Percentiles rank a stretch among this genome's conserved stretches.
These are phyloP conservation scores for Cornus kousa DNA, from an alignment of 148 eudicot species.

Conservation along the genomic window DNA sequence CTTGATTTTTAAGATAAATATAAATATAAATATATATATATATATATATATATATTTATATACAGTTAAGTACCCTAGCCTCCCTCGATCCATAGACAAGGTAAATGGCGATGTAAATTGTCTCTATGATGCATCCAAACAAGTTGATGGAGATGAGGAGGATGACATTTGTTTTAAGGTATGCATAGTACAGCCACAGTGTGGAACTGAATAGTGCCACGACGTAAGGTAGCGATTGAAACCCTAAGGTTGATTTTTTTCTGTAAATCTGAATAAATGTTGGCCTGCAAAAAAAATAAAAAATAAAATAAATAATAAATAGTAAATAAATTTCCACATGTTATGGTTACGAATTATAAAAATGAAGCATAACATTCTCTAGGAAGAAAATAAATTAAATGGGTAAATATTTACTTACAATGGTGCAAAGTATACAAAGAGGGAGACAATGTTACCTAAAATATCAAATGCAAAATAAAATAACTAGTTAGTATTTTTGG, in stretches of 20 bases:
- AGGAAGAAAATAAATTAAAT: neutral
- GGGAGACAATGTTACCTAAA: slow-evolving; percentile 66
- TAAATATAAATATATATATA: no score
- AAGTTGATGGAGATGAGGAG: slow-evolving; percentile 62
- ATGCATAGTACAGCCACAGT: slow-evolving; percentile 77
- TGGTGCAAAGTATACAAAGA: slow-evolving; percentile 66
- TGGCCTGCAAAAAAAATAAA: slow-evolving; percentile 42
- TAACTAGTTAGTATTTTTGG: no score
- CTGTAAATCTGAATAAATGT: slow-evolving; percentile 51
- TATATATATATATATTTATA: no score
- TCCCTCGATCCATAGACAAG: slow-evolving; percentile 43
- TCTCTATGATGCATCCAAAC: slow-evolving; percentile 52
- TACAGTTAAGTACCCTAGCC: slow-evolving; percentile 35
- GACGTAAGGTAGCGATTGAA: slow-evolving; percentile 60
- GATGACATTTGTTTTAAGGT: slow-evolving; percentile 40
- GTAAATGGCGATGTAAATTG: slow-evolving; percentile 45
- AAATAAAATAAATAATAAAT: no score
- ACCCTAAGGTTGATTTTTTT: slow-evolving; percentile 62
- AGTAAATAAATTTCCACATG: no score
- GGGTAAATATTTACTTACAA: slow-evolving; percentile 41
- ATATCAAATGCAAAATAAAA: slow-evolving; percentile 3
- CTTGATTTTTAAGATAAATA: no score
- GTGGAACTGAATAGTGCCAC: slow-evolving; percentile 62
- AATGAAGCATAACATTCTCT: neutral
- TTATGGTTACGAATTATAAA: neutral